phyloP scores from a whole-genome alignment of 1,284 basidiomycete species.

The Anthracocystis setariae region DNA sequence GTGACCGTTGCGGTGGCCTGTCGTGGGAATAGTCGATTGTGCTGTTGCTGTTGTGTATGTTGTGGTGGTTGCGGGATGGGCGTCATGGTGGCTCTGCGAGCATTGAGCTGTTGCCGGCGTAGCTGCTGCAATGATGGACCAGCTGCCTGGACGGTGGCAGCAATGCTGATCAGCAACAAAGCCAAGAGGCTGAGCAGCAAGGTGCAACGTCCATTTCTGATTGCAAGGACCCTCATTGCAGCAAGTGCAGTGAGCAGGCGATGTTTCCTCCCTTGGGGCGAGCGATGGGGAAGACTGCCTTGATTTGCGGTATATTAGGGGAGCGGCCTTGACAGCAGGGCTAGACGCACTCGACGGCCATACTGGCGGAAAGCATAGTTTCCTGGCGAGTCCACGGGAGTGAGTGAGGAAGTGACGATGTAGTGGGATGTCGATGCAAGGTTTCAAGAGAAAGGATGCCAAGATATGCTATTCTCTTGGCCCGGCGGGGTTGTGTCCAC shows the following conservation, averaged over 20 bases:
- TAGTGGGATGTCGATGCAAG: background rate
- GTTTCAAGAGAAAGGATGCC: no score
- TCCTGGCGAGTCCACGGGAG: background rate
- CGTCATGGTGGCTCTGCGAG: conserved; percentile 10
- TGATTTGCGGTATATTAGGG: background rate
- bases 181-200: conserved; percentile 12
- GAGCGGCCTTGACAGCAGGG: background rate
- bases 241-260: background rate
- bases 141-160: conserved; percentile 2
- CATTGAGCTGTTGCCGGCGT: background rate
- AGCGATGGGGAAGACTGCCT: no score
- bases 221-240: conserved; percentile 11
- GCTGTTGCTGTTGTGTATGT: conserved; percentile 4
- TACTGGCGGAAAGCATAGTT: background rate
- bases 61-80: conserved; percentile 4
- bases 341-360: background rate
- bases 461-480: no score
- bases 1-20: conserved; percentile 22
- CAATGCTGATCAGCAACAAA: conserved; percentile 20
- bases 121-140: conserved; percentile 1
- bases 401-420: background rate
- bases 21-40: conserved; percentile 8
- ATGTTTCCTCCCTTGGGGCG: no score
- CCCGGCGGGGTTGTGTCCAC: no score
- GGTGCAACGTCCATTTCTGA: conserved; percentile 3